Percentiles rank a stretch among this genome's conserved stretches.
These are phyloP conservation scores for Stephanodiscus minutulus DNA, from an alignment of 108 stramenopile species.

Conservation along the genomic window DNA sequence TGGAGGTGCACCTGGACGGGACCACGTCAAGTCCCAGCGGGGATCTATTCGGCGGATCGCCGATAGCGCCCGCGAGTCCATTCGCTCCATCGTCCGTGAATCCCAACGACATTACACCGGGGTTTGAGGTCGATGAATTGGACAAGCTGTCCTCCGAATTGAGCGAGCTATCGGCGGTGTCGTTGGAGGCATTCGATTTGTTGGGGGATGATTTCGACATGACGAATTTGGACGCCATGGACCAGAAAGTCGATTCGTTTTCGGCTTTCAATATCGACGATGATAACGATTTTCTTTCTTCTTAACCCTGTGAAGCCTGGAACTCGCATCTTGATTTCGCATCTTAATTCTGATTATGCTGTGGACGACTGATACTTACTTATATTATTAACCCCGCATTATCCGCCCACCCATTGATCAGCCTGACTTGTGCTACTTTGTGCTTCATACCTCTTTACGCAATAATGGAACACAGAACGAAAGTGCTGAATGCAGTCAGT, in stretches of 20 bases:
- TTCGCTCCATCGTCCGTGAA: not conserved
- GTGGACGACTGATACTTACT: no score
- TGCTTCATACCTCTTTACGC: not conserved
- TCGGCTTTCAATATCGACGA: conserved; percentile 53
- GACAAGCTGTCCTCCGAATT: conserved; percentile 13
- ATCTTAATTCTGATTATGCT: not conserved
- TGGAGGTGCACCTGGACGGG: conserved; percentile 3
- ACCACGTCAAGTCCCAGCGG: not conserved
- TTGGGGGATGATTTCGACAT: conserved; percentile 34
- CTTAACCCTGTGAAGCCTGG: not conserved
- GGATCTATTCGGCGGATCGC: not conserved
- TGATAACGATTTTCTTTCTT: conserved; percentile 25
- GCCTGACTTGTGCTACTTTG: not conserved
- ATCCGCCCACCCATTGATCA: no score
- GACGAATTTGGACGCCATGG: conserved; percentile 27
- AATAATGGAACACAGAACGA: no score
- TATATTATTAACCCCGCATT: no score
- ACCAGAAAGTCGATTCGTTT: conserved; percentile 35
- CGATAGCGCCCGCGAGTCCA: not conserved
- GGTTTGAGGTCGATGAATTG: conserved; percentile 8
- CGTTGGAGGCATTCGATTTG: conserved; percentile 42
- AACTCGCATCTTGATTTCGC: not conserved
- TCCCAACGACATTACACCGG: not conserved
- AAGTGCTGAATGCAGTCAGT: no score
- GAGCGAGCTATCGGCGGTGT: conserved; percentile 5